These are phyloP conservation scores for Marchantia paleacea DNA, from an alignment of 225 moss, liverwort and hornwort species.

Conservation along the genomic window DNA sequence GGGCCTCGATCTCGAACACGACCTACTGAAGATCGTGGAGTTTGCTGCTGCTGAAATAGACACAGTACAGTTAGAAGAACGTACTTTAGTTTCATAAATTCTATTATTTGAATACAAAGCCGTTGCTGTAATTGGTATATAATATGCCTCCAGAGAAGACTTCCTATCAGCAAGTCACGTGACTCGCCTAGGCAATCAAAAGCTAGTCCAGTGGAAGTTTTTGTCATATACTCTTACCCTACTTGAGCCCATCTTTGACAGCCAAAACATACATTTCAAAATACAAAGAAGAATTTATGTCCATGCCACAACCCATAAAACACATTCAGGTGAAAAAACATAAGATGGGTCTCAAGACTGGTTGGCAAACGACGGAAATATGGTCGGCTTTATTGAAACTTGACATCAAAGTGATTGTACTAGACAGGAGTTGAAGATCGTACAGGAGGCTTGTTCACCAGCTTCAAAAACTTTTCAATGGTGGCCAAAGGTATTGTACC, in stretches of 20 bases:
- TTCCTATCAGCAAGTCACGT: neutral
- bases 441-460: constrained; percentile 46
- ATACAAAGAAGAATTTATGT: no score
- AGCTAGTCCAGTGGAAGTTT: neutral
- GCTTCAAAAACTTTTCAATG: constrained; percentile 85
- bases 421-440: neutral
- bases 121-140: no score
- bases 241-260: no score
- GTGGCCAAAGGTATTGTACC: constrained; percentile 87
- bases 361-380: no score
- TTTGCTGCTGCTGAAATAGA: constrained; percentile 40
- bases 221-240: neutral
- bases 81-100: neutral
- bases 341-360: no score
- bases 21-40: constrained; percentile 45
- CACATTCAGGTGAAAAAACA: no score
- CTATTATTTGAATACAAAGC: neutral
- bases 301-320: no score
- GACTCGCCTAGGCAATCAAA: neutral
- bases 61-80: neutral
- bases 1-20: constrained; percentile 38
- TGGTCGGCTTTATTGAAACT: neutral
- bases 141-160: neutral
- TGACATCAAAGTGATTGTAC: neutral
- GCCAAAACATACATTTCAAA: no score